Evolutionary conservation across 1,139 yeast genomes (phyloP).

Genomic region (Yamadazyma diddensiae): DNA sequence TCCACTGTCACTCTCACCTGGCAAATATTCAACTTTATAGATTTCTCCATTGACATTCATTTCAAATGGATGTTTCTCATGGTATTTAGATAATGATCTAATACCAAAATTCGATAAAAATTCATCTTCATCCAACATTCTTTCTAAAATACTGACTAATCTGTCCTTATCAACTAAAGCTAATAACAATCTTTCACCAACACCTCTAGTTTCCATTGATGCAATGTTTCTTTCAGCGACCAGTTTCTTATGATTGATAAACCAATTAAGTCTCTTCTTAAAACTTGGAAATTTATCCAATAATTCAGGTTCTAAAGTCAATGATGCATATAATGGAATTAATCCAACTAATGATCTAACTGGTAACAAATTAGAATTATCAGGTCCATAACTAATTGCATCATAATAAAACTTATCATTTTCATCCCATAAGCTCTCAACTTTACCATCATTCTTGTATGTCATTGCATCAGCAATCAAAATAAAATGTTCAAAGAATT

Average conservation of each 20-base stretch:
- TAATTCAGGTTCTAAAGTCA: constrained; percentile 86
- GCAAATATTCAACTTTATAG: constrained; percentile 74
- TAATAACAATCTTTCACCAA: constrained; percentile 78
- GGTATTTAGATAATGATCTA: constrained; percentile 85
- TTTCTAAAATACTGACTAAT: constrained; percentile 68
- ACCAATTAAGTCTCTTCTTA: constrained; percentile 85
- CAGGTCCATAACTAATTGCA: constrained; percentile 78
- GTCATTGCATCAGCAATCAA: constrained; percentile 96
- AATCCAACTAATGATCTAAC: constrained; percentile 90
- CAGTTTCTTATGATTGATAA: constrained; percentile 65
- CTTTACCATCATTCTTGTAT: constrained; percentile 56
- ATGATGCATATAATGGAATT: constrained; percentile 88
- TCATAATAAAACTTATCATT: constrained; percentile 88
- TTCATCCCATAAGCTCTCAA: constrained; percentile 85
- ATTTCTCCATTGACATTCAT: constrained; percentile 82
- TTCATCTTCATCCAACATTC: constrained; percentile 87
- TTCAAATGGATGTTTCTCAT: constrained; percentile 80
- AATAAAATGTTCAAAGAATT: constrained; percentile 91
- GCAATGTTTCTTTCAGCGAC: constrained; percentile 89
- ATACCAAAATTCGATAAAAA: constrained; percentile 86
- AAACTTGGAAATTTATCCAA: constrained; percentile 79
- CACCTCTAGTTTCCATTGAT: constrained; percentile 81
- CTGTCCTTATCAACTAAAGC: constrained; percentile 84
- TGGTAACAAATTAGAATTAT: constrained; percentile 69
- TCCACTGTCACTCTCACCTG: constrained; percentile 94